These are phyloP conservation scores for Pseudocercospora ulei DNA, from an alignment of 2,329 filamentous ascomycete species.

Conservation along the genomic window DNA sequence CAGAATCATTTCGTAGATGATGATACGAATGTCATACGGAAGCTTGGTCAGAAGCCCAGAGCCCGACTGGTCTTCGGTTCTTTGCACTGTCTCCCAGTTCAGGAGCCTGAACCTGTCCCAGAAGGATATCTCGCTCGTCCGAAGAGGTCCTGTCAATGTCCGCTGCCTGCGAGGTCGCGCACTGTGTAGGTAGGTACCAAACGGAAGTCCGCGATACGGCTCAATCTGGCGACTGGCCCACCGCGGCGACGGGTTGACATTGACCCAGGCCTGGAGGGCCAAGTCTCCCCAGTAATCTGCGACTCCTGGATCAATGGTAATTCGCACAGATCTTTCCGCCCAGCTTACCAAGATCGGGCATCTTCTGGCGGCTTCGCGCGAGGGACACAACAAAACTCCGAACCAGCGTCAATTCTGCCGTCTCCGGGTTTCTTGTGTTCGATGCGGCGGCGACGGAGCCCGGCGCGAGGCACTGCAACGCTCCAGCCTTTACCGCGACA, in stretches of 20 bases:
- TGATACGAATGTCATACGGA: constrained; percentile 30
- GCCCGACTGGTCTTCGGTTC: constrained; percentile 23
- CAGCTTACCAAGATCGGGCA: constrained; percentile 3
- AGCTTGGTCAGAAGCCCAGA: constrained; percentile 26
- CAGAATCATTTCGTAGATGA: constrained; percentile 32
- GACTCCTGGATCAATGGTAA: background rate
- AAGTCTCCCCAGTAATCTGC: constrained; percentile 30
- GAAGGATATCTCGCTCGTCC: constrained; percentile 21
- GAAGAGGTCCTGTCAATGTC: constrained; percentile 27
- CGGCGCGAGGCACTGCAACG: constrained; percentile 2
- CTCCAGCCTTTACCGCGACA: background rate
- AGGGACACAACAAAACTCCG: background rate
- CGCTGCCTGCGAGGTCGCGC: constrained; percentile 25
- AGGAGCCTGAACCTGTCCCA: constrained; percentile 27
- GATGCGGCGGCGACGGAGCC: background rate
- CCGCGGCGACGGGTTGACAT: constrained; percentile 29
- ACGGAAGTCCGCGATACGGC: constrained; percentile 30
- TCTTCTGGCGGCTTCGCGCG: background rate
- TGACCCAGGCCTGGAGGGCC: constrained; percentile 27
- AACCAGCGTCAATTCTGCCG: background rate
- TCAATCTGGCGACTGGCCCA: constrained; percentile 31
- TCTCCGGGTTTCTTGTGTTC: background rate
- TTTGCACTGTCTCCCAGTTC: constrained; percentile 22
- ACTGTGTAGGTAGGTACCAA: constrained; percentile 29
- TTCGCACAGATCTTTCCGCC: background rate